phyloP scores from a whole-genome alignment of 495 filamentous ascomycete species.

The Neurospora tetraspora region DNA sequence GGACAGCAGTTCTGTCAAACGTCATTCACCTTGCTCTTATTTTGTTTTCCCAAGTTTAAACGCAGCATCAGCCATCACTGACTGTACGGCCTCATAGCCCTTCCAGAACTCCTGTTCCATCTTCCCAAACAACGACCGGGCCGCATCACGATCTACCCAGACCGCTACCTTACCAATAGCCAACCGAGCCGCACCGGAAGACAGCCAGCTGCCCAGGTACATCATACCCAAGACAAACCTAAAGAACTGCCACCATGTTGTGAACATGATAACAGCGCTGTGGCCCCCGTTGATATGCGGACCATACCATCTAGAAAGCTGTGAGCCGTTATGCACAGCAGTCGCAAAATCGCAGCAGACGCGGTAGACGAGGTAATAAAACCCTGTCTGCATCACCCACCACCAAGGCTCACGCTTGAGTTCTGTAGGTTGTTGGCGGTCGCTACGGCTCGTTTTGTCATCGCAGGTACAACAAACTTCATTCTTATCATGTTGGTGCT shows the following conservation, averaged over 20 bases:
- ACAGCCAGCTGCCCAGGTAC: neutral
- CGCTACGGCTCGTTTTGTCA: neutral
- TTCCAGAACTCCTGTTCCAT: neutral
- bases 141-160: neutral
- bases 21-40: neutral
- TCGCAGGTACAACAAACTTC: neutral
- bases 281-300: neutral
- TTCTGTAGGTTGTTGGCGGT: neutral
- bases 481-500: neutral
- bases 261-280: neutral
- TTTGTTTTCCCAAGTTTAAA: neutral
- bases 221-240: neutral
- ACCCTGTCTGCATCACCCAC: neutral
- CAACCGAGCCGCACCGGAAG: neutral
- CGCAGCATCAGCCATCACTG: neutral
- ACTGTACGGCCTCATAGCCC: neutral
- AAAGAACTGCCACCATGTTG: conserved; percentile 2
- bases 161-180: neutral
- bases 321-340: conserved; percentile 2
- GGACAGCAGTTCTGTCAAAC: neutral
- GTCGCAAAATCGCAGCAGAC: neutral
- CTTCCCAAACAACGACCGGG: neutral
- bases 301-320: neutral
- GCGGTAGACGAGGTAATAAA: neutral
- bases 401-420: neutral